Conservation (phyloP, 1,284 basidiomycete genomes). For the Fomes fomentarius region DNA sequence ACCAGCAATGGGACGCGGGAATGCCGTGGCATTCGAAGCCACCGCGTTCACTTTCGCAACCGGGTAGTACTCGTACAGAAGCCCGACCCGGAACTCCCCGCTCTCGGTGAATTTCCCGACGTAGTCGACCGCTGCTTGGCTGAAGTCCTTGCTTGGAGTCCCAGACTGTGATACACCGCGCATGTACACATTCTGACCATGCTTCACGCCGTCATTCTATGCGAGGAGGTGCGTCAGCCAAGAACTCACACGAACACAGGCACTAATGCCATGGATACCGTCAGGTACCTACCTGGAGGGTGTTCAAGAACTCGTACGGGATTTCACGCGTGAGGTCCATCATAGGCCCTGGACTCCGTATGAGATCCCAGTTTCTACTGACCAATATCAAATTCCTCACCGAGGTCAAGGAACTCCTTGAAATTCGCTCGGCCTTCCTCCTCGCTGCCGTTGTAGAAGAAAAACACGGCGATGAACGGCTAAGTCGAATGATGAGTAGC, state of each 20-base stretch:
- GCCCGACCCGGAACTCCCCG: slow-evolving; percentile 15
- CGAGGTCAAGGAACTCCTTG: slow-evolving; percentile 47
- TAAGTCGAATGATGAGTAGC: slow-evolving; percentile 14
- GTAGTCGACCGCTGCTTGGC: slow-evolving; percentile 11
- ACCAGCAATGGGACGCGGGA: slow-evolving; percentile 35
- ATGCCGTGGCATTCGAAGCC: slow-evolving; percentile 43
- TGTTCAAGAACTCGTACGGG: slow-evolving; percentile 50
- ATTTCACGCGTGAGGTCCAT: slow-evolving; percentile 43
- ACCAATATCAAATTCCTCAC: no score
- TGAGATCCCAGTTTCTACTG: no score
- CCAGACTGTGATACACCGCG: slow-evolving; percentile 15
- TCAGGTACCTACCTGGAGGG: slow-evolving; percentile 4
- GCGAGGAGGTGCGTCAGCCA: no score
- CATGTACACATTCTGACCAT: slow-evolving; percentile 26
- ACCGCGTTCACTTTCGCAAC: slow-evolving; percentile 43
- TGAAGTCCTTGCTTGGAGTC: not conserved
- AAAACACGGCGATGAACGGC: slow-evolving; percentile 38
- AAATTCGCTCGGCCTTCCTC: slow-evolving; percentile 48
- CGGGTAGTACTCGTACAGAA: slow-evolving; percentile 48
- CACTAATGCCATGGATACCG: no score
- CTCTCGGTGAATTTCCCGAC: slow-evolving; percentile 13
- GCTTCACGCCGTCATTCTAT: slow-evolving; percentile 22
- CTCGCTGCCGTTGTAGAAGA: slow-evolving; percentile 57
- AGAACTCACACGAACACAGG: no score
- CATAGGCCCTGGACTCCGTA: slow-evolving; percentile 30